These are phyloP conservation scores for Tricholoma bakamatsutake DNA, from an alignment of 768 basidiomycete species.

Conservation along the genomic window DNA sequence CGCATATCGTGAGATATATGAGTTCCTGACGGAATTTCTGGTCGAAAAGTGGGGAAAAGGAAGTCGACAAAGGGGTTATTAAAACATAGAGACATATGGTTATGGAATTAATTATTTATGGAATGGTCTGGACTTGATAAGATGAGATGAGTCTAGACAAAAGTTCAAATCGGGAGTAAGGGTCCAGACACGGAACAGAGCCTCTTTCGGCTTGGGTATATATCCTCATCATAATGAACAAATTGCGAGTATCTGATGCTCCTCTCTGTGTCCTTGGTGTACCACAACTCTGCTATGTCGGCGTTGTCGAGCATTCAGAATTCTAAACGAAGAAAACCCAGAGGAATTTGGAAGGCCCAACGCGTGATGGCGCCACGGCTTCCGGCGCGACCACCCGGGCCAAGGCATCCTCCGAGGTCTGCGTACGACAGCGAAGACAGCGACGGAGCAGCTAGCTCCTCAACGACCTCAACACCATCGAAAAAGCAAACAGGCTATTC, in stretches of 20 bases:
- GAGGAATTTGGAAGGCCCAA: conserved; percentile 38
- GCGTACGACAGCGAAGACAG: conserved; percentile 13
- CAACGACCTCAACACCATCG: conserved; percentile 8
- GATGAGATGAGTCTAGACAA: conserved; percentile 2
- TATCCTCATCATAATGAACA: conserved; percentile 13
- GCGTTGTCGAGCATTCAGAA: conserved; percentile 13
- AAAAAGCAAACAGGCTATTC: conserved; percentile 2
- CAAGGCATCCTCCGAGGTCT: conserved; percentile 13
- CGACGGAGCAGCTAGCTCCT: conserved; percentile 16
- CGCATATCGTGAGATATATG: conserved; percentile 79
- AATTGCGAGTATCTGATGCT: conserved; percentile 18
- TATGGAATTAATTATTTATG: neutral
- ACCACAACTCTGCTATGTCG: conserved; percentile 12
- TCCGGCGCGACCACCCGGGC: conserved; percentile 15
- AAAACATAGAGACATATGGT: neutral
- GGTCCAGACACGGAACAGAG: conserved; percentile 14
- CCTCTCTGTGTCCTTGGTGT: conserved; percentile 21
- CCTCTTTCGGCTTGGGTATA: conserved; percentile 17
- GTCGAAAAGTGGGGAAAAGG: conserved; percentile 93
- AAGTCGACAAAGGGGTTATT: conserved; percentile 59
- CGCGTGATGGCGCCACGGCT: conserved; percentile 29
- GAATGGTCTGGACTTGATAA: conserved; percentile 9
- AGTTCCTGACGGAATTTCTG: conserved; percentile 82
- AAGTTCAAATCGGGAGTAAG: conserved; percentile 6
- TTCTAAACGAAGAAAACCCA: conserved; percentile 25